Evolutionary conservation across 2,329 filamentous ascomycete species (phyloP), one percentile per base, ranked within the genome.

Genomic region (Colletotrichum melonis): DNA sequence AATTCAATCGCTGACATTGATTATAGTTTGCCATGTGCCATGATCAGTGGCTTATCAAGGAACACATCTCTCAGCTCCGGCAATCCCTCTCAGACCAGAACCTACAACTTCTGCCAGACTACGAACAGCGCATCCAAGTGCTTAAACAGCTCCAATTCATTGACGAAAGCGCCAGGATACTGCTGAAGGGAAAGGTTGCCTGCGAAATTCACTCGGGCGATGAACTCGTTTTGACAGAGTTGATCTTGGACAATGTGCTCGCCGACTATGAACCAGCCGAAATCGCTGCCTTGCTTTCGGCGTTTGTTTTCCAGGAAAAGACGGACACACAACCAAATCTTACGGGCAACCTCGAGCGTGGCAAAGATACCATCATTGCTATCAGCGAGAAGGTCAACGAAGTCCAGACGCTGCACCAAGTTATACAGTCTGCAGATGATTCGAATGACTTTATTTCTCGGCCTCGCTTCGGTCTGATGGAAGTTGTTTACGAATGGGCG

Each of bases 401-500:
- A 49, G 92, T 96, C 65, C 97, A 99, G 85, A 95, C 94, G 16
- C 86, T 94, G 73, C 92, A 97, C 79, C 97, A 99, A 84, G 96
- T 99, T 35, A 96, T 98, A 71, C 90, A 97, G 72, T 94, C 94
- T 0, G 89, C 93, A 1, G 96, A 98, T 68, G 96, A 98, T 80
- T 93, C 92, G 71, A 98, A 97, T 78, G 96, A 98, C 82, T 98
- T 98, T 79, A 93, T 94, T 46, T 95, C 92, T 73, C 89, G 92
- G 67, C 95, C 95, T 2, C 90, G 96, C 11, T 99, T 99, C 80
- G 97, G 96, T 1, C 89, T 99, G 69, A 95, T 98, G 81, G 97
- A 99, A 83, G 97, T 99, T 0, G 97, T 99, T 42, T 98, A 98
- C 81, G 97, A 99, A 83, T 99, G 97, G 97, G 97, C 97, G 11